These are phyloP conservation scores for Vairimorpha necatrix DNA, from an alignment of 371 early-diverging fungal genomes.

Conservation along the genomic window DNA sequence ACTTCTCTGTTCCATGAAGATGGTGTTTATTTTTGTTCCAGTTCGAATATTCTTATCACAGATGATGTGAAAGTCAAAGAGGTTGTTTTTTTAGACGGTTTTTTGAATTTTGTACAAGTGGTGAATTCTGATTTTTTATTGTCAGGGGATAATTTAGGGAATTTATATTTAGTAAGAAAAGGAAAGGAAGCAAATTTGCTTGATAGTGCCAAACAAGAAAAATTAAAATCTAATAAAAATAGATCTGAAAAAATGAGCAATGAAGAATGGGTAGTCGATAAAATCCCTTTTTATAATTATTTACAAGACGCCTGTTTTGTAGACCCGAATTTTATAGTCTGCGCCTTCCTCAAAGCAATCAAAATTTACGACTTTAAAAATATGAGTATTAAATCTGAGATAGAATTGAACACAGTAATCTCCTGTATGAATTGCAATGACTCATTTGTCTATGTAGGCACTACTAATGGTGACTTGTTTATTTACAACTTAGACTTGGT, in stretches of 20 bases:
- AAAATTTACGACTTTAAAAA: not conserved
- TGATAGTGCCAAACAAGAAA: no score
- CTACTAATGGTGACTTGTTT: conserved; percentile 11
- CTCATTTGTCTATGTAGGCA: conserved; percentile 19
- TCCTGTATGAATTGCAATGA: not conserved
- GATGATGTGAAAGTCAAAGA: not conserved
- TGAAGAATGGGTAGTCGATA: not conserved
- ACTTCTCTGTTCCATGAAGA: not conserved
- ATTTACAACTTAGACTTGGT: conserved; percentile 9
- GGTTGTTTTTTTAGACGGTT: not conserved
- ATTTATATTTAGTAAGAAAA: not conserved
- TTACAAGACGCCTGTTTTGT: not conserved
- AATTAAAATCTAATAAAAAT: no score
- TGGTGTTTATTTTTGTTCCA: not conserved
- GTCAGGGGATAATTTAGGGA: not conserved
- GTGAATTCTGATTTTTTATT: not conserved
- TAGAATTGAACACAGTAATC: not conserved
- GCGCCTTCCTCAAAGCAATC: not conserved
- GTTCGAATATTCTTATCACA: conserved; percentile 5
- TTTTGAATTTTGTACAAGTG: conserved; percentile 7
- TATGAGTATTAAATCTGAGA: not conserved
- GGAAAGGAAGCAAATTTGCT: no score
- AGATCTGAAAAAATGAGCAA: not conserved
- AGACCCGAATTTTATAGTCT: not conserved
- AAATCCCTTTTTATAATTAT: not conserved